Conservation (phyloP, 495 filamentous ascomycete species). For the Penicillium atrosanguineum region DNA sequence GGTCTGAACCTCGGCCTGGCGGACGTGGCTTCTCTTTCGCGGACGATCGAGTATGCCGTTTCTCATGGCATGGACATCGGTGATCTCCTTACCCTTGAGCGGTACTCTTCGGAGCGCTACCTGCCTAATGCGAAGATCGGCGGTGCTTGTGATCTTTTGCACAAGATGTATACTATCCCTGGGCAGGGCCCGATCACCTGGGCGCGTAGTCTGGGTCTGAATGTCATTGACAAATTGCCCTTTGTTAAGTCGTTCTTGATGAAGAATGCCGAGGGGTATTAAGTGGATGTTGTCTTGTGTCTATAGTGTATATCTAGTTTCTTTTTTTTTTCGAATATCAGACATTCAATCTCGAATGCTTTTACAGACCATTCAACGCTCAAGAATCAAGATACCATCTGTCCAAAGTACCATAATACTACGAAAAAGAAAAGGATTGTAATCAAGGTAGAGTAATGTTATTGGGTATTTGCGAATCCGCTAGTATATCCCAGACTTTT, state of each 20-base stretch:
- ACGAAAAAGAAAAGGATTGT: not conserved
- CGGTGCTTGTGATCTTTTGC: slow-evolving; percentile 87
- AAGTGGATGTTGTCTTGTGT: slow-evolving; percentile 10
- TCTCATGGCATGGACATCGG: slow-evolving; percentile 84
- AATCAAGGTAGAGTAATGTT: slow-evolving; percentile 1
- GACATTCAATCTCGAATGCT: not conserved
- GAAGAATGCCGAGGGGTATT: slow-evolving; percentile 74
- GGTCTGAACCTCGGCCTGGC: slow-evolving; percentile 91
- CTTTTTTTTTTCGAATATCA: slow-evolving; percentile 5
- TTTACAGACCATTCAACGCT: too few species aligned
- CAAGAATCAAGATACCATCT: not conserved
- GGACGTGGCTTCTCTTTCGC: slow-evolving; percentile 74
- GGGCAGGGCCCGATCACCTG: slow-evolving; percentile 73
- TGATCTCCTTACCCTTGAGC: slow-evolving; percentile 66
- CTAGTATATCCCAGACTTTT: not conserved
- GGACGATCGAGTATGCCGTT: slow-evolving; percentile 73
- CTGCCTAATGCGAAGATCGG: slow-evolving; percentile 79
- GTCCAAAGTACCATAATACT: not conserved
- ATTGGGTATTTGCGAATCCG: slow-evolving; percentile 18
- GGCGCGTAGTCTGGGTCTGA: slow-evolving; percentile 72
- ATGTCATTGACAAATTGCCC: slow-evolving; percentile 70
- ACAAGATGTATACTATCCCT: slow-evolving; percentile 79
- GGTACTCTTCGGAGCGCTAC: slow-evolving; percentile 76
- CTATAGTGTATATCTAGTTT: slow-evolving; percentile 20
- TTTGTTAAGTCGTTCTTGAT: slow-evolving; percentile 84